These are phyloP conservation scores for Quercus tomentella DNA, from an alignment of 331 rosid genomes.

Conservation along the genomic window DNA sequence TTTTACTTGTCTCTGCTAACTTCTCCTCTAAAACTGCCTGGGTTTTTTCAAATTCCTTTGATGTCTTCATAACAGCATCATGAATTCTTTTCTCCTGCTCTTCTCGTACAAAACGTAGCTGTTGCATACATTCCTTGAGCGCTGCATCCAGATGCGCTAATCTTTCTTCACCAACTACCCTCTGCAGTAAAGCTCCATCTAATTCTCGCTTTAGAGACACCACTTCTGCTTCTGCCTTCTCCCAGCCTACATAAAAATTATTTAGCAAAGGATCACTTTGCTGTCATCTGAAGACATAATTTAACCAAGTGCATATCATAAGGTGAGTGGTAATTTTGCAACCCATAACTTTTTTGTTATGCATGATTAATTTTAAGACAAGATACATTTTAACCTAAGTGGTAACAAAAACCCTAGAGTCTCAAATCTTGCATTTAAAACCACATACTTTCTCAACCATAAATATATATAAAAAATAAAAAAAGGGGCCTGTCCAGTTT, in stretches of 20 bases:
- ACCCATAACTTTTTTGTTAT: not conserved
- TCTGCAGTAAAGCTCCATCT: conserved; percentile 52
- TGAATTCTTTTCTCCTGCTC: conserved; percentile 80
- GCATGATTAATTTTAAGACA: not conserved
- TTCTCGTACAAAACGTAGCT: conserved; percentile 69
- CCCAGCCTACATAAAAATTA: conserved; percentile 61
- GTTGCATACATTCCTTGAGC: conserved; percentile 82
- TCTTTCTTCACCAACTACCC: conserved; percentile 62
- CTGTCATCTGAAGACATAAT: not conserved
- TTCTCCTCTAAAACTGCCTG: conserved; percentile 60
- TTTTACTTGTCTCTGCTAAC: conserved; percentile 53
- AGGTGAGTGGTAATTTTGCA: conserved; percentile 5
- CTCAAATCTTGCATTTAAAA: too few species aligned
- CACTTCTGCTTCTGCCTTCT: conserved; percentile 62
- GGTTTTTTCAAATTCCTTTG: conserved; percentile 59
- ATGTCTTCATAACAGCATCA: conserved; percentile 64
- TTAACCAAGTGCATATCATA: not conserved
- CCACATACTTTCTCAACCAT: too few species aligned
- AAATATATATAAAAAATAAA: too few species aligned
- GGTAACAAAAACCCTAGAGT: too few species aligned
- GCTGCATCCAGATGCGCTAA: conserved; percentile 62
- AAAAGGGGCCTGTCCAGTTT: too few species aligned
- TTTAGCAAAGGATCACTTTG: conserved; percentile 15
- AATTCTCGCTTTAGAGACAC: conserved; percentile 52
- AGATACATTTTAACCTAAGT: too few species aligned